These are phyloP conservation scores for Nidularia sp. DNA, from an alignment of 768 basidiomycete species.

Conservation along the genomic window DNA sequence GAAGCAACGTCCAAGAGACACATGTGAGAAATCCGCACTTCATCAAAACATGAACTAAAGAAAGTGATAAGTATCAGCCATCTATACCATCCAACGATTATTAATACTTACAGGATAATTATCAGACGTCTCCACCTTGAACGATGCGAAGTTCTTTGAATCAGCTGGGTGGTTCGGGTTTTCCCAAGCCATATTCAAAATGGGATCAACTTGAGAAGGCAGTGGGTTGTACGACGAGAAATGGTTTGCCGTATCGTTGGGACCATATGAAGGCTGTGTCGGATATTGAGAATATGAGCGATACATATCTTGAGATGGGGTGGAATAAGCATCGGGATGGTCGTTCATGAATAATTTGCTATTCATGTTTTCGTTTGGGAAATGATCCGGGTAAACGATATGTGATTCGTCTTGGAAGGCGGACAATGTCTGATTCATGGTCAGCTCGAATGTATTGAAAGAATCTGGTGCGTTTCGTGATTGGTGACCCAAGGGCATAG, in stretches of 20 bases:
- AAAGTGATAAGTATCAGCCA: neutral
- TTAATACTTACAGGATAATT: constrained; percentile 17
- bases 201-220: constrained; percentile 19
- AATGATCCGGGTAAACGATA: constrained; percentile 11
- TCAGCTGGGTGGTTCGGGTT: constrained; percentile 11
- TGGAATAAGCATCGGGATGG: constrained; percentile 8
- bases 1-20: too few relatives aligned
- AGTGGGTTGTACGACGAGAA: constrained; percentile 24
- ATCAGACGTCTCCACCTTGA: constrained; percentile 23
- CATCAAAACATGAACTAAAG: neutral
- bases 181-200: constrained; percentile 25
- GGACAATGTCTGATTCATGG: constrained; percentile 24
- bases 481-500: constrained; percentile 6
- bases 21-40: too few relatives aligned
- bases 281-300: constrained; percentile 24
- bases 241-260: constrained; percentile 24
- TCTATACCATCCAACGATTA: too few relatives aligned
- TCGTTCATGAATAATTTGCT: constrained; percentile 5
- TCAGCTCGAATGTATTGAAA: constrained; percentile 28
- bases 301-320: constrained; percentile 12
- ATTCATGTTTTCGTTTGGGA: constrained; percentile 7
- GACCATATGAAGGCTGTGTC: constrained; percentile 12
- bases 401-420: constrained; percentile 25
- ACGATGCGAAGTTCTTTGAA: constrained; percentile 21
- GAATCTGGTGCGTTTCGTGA: constrained; percentile 14